Conservation (phyloP, 2,329 filamentous ascomycete genomes). For the Neophaeococcomyces mojaviensis region DNA sequence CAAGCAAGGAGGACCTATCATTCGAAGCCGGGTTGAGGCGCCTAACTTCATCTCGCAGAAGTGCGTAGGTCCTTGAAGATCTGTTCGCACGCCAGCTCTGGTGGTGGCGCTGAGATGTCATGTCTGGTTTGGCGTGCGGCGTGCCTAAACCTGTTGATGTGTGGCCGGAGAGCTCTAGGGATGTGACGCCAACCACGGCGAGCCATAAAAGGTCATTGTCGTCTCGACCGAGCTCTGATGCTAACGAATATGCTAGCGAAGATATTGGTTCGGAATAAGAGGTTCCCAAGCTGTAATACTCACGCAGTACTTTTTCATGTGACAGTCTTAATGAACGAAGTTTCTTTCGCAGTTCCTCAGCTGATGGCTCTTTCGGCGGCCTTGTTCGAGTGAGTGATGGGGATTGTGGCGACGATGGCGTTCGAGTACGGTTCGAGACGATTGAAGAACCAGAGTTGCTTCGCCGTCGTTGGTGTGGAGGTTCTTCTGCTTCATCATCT, state of each 20-base stretch:
- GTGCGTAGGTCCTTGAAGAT: conserved; percentile 73
- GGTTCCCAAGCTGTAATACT: conserved; percentile 79
- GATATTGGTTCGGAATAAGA: conserved; percentile 94
- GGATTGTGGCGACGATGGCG: conserved; percentile 38
- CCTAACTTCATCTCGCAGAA: conserved; percentile 86
- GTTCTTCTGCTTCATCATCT: conserved; percentile 53
- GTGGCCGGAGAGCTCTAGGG: conserved; percentile 81
- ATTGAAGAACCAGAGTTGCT: conserved; percentile 63
- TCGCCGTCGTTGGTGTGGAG: conserved; percentile 70
- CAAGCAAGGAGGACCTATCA: conserved; percentile 10
- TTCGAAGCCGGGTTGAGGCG: conserved; percentile 77
- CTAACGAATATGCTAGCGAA: conserved; percentile 87
- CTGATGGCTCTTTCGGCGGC: conserved; percentile 55
- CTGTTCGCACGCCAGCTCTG: conserved; percentile 34
- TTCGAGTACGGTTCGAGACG: conserved; percentile 35
- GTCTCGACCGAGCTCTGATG: conserved; percentile 88
- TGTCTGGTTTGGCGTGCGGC: conserved; percentile 46
- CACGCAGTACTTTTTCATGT: conserved; percentile 66
- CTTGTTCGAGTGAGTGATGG: conserved; percentile 34
- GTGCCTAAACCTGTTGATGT: conserved; percentile 69
- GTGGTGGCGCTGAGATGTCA: conserved; percentile 8
- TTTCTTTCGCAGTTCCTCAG: conserved; percentile 62
- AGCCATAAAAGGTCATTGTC: conserved; percentile 96
- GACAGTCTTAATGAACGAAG: conserved; percentile 68
- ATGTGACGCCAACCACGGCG: conserved; percentile 89